These are phyloP conservation scores for Citrus inodora DNA, from an alignment of 345 rosid species.

Conservation along the genomic window DNA sequence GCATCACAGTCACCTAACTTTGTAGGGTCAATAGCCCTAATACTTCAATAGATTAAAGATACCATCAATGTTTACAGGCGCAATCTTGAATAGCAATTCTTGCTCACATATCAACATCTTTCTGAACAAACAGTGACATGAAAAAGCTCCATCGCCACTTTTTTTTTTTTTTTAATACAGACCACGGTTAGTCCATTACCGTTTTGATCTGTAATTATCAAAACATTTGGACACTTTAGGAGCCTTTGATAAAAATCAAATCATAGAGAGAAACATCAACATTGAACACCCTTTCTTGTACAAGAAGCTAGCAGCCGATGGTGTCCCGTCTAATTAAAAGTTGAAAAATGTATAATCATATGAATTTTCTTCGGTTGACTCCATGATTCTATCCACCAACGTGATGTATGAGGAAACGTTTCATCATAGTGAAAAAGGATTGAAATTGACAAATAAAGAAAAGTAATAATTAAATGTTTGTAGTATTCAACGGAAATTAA, in stretches of 20 bases:
- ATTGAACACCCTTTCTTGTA: conserved; percentile 22
- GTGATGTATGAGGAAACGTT: background rate
- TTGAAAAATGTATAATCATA: background rate
- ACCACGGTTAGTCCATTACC: background rate
- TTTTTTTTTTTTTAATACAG: background rate
- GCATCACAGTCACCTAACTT: conserved; percentile 1
- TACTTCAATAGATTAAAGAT: background rate
- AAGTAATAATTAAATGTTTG: background rate
- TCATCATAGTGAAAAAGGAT: background rate
- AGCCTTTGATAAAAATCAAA: background rate
- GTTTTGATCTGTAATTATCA: background rate
- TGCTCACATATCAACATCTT: background rate
- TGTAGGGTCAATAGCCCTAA: conserved; percentile 10
- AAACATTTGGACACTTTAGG: background rate
- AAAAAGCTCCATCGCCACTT: background rate
- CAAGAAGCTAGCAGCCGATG: conserved; percentile 25
- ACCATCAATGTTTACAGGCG: background rate
- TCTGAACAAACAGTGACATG: background rate
- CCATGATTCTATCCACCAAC: conserved; percentile 1
- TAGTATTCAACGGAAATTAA: too few species aligned
- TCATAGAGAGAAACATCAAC: conserved; percentile 5
- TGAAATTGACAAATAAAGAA: background rate
- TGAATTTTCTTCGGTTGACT: conserved; percentile 19
- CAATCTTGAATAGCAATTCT: background rate
- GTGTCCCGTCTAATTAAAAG: conserved; percentile 14